Conservation (phyloP, 83 land plant genomes). For the Picea mariana region DNA sequence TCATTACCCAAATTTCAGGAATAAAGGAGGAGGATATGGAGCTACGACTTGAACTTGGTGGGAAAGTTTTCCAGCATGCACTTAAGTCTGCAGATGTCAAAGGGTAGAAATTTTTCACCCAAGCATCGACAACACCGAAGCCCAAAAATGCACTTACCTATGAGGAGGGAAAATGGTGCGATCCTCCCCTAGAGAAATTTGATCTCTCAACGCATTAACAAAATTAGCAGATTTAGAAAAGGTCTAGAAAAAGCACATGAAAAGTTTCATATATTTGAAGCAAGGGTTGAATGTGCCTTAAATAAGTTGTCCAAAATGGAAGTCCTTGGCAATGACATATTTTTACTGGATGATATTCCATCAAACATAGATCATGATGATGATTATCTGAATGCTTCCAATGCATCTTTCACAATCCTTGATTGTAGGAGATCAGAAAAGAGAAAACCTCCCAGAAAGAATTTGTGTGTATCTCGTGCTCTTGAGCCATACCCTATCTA, state of each 20-base stretch:
- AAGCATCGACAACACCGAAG: too few species aligned
- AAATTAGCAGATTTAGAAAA: constrained; percentile 80
- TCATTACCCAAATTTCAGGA: too few species aligned
- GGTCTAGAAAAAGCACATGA: constrained; percentile 81
- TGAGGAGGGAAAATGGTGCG: too few species aligned
- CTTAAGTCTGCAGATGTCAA: too few species aligned
- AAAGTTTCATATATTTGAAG: constrained; percentile 97
- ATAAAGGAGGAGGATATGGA: too few species aligned
- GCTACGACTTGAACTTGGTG: too few species aligned
- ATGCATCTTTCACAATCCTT: constrained; percentile 28
- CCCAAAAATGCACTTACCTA: too few species aligned
- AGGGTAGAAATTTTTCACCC: too few species aligned
- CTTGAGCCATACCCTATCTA: constrained; percentile 68
- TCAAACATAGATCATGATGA: constrained; percentile 6
- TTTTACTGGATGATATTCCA: constrained; percentile 48
- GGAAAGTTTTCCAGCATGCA: too few species aligned
- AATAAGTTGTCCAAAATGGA: constrained; percentile 91
- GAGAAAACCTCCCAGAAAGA: constrained; percentile 26
- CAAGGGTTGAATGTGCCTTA: constrained; percentile 84
- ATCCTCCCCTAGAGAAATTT: too few species aligned
- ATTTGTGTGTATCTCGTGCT: constrained; percentile 85
- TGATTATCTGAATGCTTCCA: constrained; percentile 16
- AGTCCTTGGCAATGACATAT: constrained; percentile 70
- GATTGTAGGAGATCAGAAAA: constrained; percentile 22
- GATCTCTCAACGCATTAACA: too few species aligned